Conservation (phyloP, 345 rosid genomes). For the Noccaea caerulescens region DNA sequence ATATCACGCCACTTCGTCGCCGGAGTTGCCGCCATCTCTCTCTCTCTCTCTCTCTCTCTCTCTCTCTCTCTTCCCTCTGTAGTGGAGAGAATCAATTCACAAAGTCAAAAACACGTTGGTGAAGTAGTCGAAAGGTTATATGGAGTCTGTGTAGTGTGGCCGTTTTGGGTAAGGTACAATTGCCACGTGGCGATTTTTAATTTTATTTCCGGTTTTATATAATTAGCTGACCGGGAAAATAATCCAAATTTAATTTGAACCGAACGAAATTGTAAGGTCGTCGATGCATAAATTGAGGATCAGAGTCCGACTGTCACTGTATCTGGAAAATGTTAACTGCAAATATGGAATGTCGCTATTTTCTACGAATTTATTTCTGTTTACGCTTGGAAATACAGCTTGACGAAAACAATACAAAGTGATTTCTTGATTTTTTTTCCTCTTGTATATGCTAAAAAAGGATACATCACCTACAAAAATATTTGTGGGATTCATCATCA, state of each 20-base stretch:
- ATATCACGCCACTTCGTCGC: constrained; percentile 59
- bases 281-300: constrained; percentile 27
- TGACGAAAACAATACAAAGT: neutral
- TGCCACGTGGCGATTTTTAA: constrained; percentile 26
- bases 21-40: constrained; percentile 17
- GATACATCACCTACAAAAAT: no score
- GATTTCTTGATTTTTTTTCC: neutral
- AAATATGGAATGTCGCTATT: neutral
- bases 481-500: no score
- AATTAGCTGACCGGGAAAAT: constrained; percentile 11
- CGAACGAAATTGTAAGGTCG: constrained; percentile 33
- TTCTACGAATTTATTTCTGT: neutral
- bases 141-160: constrained; percentile 9
- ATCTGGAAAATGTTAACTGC: neutral
- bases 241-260: constrained; percentile 19
- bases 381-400: neutral
- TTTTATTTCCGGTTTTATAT: constrained; percentile 13
- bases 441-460: neutral
- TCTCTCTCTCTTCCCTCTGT: neutral
- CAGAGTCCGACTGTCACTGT: constrained; percentile 9
- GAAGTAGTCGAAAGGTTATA: constrained; percentile 29
- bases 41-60: constrained; percentile 15
- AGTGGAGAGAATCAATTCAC: constrained; percentile 22
- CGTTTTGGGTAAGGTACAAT: constrained; percentile 9
- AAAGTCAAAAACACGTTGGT: constrained; percentile 28